Base-by-base conservation (phyloP, 805 yeast genomes). In the Candida multigemmis region DNA sequence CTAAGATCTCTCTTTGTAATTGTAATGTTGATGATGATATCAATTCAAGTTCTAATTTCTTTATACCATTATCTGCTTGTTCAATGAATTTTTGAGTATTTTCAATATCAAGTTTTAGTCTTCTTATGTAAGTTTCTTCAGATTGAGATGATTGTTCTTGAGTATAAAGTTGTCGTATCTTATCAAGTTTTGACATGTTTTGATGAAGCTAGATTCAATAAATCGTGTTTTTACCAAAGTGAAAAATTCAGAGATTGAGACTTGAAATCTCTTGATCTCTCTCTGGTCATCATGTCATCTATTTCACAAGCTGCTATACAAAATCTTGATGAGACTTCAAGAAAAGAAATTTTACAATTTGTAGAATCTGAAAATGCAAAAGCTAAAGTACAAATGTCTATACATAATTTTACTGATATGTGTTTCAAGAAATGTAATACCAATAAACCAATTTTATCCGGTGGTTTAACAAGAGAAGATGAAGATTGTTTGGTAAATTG, bases 391-490 rank as follows among this genome's bases (percentile, higher is more conserved):
- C 95, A 85, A 53, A 68, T 71, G 60, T 74, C 93, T 18, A 81
- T 87, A 34, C 95, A 87, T 51, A 73, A 68, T 44, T 85, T 84
- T 69, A 86, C 96, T 15, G 87, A 85, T 48, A 66, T 78, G 65
- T 87, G 97, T 52, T 87, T 85, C 68, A 82, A 79, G 50, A 81
- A 82, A 56, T 87, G 97, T 54, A 69, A 85, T 27, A 56, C 60
- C 25, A 49, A 55, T 34, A 46, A 30, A 30, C 53, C 63, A 11
- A 59, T 71, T 26, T 56, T 61, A 25, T 54, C 60, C 31, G 68
- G 69, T 16, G 63, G 61, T 24, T 60, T 86, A 37, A 64, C 65
- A 36, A 28, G 56, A 2, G 51, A 52, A 30, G 96, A 87, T 53
- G 81, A 78, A 39, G 53, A 62, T 19, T 87, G 96, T 51, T 58